phyloP scores from a whole-genome alignment of 371 early-diverging fungal species.

The Syncephalastrum sp. region DNA sequence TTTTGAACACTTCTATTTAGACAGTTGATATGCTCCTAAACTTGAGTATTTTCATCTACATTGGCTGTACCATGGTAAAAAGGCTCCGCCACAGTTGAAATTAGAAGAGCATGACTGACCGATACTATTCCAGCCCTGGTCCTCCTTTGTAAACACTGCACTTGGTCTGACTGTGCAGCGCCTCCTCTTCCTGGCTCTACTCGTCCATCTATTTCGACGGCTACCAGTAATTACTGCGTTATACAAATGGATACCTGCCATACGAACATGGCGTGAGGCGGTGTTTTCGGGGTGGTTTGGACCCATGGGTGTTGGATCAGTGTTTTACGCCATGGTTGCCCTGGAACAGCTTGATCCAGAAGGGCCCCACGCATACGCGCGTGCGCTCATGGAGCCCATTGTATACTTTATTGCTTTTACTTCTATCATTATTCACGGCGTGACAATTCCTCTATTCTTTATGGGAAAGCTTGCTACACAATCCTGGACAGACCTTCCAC shows the following conservation, averaged over 20 bases:
- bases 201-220: conserved; percentile 78
- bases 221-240: conserved; percentile 70
- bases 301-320: conserved; percentile 85
- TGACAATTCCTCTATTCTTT: conserved; percentile 61
- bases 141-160: conserved; percentile 43
- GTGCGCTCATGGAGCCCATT: conserved; percentile 53
- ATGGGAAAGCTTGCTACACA: too few relatives aligned
- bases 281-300: conserved; percentile 96
- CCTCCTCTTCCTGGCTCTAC: conserved; percentile 56
- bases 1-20: conserved; percentile 1
- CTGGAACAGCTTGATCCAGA: conserved; percentile 24
- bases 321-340: conserved; percentile 71
- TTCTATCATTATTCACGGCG: conserved; percentile 76
- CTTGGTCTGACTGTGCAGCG: conserved; percentile 52
- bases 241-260: conserved; percentile 65
- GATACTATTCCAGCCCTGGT: conserved; percentile 58
- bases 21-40: conserved; percentile 85
- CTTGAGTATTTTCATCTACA: conserved; percentile 84
- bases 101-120: not conserved
- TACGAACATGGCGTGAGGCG: conserved; percentile 71
- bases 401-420: conserved; percentile 69
- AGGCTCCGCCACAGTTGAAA: not conserved
- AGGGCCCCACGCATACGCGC: conserved; percentile 18
- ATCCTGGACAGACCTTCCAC: too few relatives aligned
- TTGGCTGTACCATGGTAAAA: conserved; percentile 75